Evolutionary conservation across 305 asterid species (phyloP).

Genomic region (Fraxinus angustifolia): DNA sequence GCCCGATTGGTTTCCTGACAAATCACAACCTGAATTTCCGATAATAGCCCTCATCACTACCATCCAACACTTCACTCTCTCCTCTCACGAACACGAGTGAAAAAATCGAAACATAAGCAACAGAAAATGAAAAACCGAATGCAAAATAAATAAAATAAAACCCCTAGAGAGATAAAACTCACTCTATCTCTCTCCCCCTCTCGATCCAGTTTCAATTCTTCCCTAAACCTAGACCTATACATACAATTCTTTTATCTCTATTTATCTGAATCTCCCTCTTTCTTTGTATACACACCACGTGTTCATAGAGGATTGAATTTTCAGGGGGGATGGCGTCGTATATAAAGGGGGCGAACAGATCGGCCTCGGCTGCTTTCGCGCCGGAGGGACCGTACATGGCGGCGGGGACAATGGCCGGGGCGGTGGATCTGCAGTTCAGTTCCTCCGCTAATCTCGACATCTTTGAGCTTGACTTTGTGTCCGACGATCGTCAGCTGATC

Average conservation of each 20-base stretch:
- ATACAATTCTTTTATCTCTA: slow-evolving; percentile 17
- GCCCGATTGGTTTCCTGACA: not conserved
- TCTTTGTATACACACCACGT: slow-evolving; percentile 2
- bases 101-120: not conserved
- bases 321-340: slow-evolving; percentile 59
- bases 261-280: slow-evolving; percentile 9
- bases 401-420: slow-evolving; percentile 99
- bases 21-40: not conserved
- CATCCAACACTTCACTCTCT: not conserved
- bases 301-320: slow-evolving; percentile 24
- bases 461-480: slow-evolving; percentile 76
- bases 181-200: slow-evolving; percentile 15
- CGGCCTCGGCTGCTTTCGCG: slow-evolving; percentile 92
- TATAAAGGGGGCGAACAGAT: slow-evolving; percentile 78
- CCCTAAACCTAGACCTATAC: slow-evolving; percentile 9
- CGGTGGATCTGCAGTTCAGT: slow-evolving; percentile 96
- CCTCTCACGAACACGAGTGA: not conserved
- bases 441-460: slow-evolving; percentile 90
- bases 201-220: slow-evolving; percentile 33
- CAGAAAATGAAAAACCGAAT: slow-evolving; percentile 24
- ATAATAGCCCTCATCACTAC: not conserved
- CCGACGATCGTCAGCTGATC: slow-evolving; percentile 67
- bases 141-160: slow-evolving; percentile 15
- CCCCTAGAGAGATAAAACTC: slow-evolving; percentile 35
- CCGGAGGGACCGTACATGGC: slow-evolving; percentile 86